A percentile compares a stretch with the other conserved stretches of the same genome.
Evolutionary conservation across 768 basidiomycete species (phyloP).

Genomic region (Rubroboletus pulcherrimus): DNA sequence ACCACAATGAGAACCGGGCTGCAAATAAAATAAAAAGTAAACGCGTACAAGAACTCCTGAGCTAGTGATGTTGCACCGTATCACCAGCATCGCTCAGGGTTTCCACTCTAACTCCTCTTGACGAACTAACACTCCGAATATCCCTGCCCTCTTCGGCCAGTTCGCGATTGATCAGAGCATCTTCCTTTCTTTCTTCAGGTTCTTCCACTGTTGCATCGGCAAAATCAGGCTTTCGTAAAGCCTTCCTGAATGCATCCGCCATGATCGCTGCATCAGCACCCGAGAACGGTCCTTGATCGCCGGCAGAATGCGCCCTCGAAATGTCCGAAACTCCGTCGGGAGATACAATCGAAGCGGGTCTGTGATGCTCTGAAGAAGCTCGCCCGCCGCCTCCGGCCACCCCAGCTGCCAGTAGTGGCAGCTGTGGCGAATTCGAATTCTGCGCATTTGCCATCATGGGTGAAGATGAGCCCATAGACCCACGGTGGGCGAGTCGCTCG

Average conservation of each 20-base stretch:
- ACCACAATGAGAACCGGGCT: constrained; percentile 33
- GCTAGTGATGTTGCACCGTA: constrained; percentile 44
- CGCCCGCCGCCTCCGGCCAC: constrained; percentile 32
- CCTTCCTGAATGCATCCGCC: constrained; percentile 88
- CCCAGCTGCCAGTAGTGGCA: constrained; percentile 44
- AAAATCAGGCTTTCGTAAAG: constrained; percentile 87
- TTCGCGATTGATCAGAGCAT: constrained; percentile 57
- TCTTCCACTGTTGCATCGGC: constrained; percentile 67
- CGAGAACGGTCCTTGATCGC: constrained; percentile 69
- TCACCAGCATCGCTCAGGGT: constrained; percentile 55
- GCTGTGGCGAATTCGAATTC: constrained; percentile 38
- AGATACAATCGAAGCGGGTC: constrained; percentile 41
- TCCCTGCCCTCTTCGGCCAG: constrained; percentile 88
- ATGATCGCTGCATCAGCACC: constrained; percentile 88
- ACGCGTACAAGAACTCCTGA: constrained; percentile 34
- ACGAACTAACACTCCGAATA: constrained; percentile 77
- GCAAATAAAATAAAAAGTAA: constrained; percentile 35
- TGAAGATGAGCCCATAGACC: constrained; percentile 74
- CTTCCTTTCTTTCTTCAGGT: constrained; percentile 39
- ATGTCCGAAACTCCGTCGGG: constrained; percentile 75
- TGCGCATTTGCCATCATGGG: constrained; percentile 77
- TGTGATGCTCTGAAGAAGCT: constrained; percentile 31
- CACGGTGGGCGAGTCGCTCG: constrained; percentile 50
- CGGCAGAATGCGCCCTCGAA: constrained; percentile 55
- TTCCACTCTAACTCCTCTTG: constrained; percentile 76